Evolutionary conservation across 805 yeast species (phyloP).

Genomic region (Dipodascus albidus): DNA sequence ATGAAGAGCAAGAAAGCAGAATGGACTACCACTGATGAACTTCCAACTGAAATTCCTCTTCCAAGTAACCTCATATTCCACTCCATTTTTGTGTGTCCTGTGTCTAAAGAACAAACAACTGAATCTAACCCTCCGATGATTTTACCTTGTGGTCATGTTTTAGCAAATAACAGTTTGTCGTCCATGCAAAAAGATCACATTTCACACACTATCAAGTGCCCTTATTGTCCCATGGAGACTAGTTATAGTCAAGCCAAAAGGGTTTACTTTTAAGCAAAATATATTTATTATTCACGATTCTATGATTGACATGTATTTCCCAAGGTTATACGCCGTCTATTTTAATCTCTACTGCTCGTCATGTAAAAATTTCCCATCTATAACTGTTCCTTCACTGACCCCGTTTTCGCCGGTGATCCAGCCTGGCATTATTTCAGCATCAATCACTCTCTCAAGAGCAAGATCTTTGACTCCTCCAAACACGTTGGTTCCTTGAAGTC

Average conservation of each 20-base stretch:
- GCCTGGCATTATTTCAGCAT: slow-evolving; percentile 50
- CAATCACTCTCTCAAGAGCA: slow-evolving; percentile 36
- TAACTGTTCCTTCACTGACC: slow-evolving; percentile 34
- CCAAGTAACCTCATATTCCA: slow-evolving; percentile 47
- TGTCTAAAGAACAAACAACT: slow-evolving; percentile 55
- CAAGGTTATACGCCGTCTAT: slow-evolving; percentile 1
- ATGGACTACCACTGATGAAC: slow-evolving; percentile 48
- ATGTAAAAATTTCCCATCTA: slow-evolving; percentile 24
- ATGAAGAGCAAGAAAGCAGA: slow-evolving; percentile 31
- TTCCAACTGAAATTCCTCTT: slow-evolving; percentile 49
- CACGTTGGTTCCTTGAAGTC: slow-evolving; percentile 55
- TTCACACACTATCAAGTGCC: slow-evolving; percentile 51
- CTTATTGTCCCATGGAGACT: slow-evolving; percentile 52
- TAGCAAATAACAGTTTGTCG: slow-evolving; percentile 42
- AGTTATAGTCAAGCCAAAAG: slow-evolving; percentile 31
- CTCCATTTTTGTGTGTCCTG: slow-evolving; percentile 62
- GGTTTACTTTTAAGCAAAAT: slow-evolving; percentile 30
- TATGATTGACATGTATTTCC: too few relatives aligned
- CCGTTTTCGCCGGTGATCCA: slow-evolving; percentile 78
- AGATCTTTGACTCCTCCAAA: slow-evolving; percentile 72
- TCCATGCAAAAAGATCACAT: slow-evolving; percentile 32
- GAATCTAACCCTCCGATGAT: slow-evolving; percentile 47
- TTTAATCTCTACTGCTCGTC: background rate
- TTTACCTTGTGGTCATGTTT: slow-evolving; percentile 53
- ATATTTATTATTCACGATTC: background rate